Conservation (phyloP, 306 rosid species). For the Echinosophora koreensis region DNA sequence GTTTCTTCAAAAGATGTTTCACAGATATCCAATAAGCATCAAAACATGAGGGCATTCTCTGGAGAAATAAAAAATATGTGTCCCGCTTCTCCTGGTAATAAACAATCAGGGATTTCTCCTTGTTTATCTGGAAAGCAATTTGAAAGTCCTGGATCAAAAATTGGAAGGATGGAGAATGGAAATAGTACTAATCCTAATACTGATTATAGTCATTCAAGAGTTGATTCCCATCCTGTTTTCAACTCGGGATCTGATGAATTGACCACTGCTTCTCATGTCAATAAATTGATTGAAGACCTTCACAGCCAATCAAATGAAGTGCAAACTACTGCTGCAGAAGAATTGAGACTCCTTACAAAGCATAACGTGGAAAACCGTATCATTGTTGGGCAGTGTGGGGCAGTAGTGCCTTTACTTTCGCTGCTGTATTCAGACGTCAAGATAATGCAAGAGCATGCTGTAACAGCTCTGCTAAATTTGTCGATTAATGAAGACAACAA, state of each 20-base stretch:
- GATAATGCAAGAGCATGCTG: slow-evolving; percentile 90
- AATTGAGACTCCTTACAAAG: slow-evolving; percentile 93
- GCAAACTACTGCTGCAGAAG: slow-evolving; percentile 86
- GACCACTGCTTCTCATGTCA: slow-evolving; percentile 66
- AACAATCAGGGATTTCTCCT: slow-evolving; percentile 52
- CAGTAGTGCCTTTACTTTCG: slow-evolving; percentile 68
- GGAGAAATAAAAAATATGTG: slow-evolving; percentile 67
- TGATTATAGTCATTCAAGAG: slow-evolving; percentile 44
- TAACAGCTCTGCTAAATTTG: slow-evolving; percentile 89
- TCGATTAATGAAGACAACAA: slow-evolving; percentile 86
- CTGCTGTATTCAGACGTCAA: slow-evolving; percentile 73
- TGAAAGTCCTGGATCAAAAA: slow-evolving; percentile 51
- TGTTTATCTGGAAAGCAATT: slow-evolving; percentile 56
- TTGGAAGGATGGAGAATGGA: slow-evolving; percentile 54
- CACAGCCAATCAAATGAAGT: slow-evolving; percentile 65
- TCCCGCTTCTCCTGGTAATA: slow-evolving; percentile 50
- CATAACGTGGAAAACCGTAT: slow-evolving; percentile 81
- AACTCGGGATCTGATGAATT: slow-evolving; percentile 58
- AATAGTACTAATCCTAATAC: slow-evolving; percentile 51
- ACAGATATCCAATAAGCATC: slow-evolving; percentile 54
- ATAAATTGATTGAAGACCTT: slow-evolving; percentile 79
- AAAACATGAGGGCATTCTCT: slow-evolving; percentile 53
- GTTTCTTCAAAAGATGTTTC: slow-evolving; percentile 60
- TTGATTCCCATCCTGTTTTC: slow-evolving; percentile 45
- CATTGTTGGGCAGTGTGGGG: slow-evolving; percentile 79